Evolutionary conservation across 2,329 filamentous ascomycete genomes (phyloP).

Genomic region (Sclerotiophoma versabilis): DNA sequence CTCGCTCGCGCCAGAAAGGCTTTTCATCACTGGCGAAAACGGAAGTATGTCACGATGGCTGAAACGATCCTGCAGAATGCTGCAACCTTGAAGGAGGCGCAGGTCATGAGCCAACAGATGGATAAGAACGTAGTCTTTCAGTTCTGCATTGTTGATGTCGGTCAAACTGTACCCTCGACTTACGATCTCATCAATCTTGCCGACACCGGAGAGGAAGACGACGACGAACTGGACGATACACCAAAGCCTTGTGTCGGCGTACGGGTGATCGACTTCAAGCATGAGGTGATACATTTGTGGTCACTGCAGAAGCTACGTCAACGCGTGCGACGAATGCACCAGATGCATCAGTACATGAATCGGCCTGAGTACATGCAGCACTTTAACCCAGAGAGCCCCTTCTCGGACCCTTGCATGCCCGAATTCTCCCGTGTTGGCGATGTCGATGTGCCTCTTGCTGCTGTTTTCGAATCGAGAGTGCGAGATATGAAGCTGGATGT

Average conservation of each 20-base stretch:
- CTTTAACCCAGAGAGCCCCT: constrained; percentile 90
- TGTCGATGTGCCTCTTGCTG: constrained; percentile 87
- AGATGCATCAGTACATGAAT: constrained; percentile 96
- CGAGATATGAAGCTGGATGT: constrained; percentile 94
- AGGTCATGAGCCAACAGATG: constrained; percentile 97
- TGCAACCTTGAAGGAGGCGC: constrained; percentile 88
- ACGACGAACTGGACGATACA: constrained; percentile 79
- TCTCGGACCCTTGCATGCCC: constrained; percentile 88
- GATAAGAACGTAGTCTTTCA: constrained; percentile 93
- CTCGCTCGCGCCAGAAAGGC: constrained; percentile 71
- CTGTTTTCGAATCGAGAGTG: constrained; percentile 92
- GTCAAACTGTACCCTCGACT: constrained; percentile 87
- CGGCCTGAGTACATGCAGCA: constrained; percentile 94
- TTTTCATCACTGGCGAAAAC: constrained; percentile 78
- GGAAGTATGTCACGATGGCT: constrained; percentile 92
- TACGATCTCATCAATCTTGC: constrained; percentile 97
- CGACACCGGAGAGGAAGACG: constrained; percentile 86
- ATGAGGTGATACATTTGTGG: constrained; percentile 88
- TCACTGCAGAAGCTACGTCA: constrained; percentile 90
- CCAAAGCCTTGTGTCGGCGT: constrained; percentile 91
- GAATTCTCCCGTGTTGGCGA: constrained; percentile 93
- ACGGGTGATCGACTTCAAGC: constrained; percentile 88
- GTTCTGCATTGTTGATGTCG: constrained; percentile 88
- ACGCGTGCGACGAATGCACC: constrained; percentile 88
- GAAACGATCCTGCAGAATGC: constrained; percentile 90